phyloP scores from a whole-genome alignment of 164 flowering plant species.

The Hamamelis virginiana region DNA sequence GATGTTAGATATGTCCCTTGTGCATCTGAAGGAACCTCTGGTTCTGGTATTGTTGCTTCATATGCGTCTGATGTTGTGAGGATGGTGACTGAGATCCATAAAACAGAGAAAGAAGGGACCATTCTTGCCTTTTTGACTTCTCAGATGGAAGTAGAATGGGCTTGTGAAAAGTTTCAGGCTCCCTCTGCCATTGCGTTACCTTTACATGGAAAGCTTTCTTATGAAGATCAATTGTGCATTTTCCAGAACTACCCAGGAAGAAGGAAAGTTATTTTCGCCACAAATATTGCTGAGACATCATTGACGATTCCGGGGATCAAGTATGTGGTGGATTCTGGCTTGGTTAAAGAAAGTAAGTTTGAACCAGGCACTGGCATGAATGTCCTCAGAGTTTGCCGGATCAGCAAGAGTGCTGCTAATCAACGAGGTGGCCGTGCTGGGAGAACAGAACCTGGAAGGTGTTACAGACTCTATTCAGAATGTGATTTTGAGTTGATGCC shows the following conservation, averaged over 20 bases:
- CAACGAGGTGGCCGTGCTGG: conserved; percentile 99
- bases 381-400: conserved; percentile 69
- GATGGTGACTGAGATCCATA: conserved; percentile 59
- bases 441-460: conserved; percentile 85
- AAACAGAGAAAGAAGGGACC: conserved; percentile 69
- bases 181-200: conserved; percentile 63
- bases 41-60: conserved; percentile 35
- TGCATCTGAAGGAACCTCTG: conserved; percentile 24
- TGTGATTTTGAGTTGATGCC: conserved; percentile 62
- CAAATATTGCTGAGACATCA: conserved; percentile 97
- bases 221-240: conserved; percentile 70
- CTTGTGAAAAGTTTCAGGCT: conserved; percentile 69
- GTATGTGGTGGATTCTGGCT: conserved; percentile 87
- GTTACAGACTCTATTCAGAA: conserved; percentile 78
- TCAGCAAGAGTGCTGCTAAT: conserved; percentile 86
- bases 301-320: conserved; percentile 91
- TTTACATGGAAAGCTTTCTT: conserved; percentile 90
- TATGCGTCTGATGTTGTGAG: conserved; percentile 71
- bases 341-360: conserved; percentile 82
- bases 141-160: conserved; percentile 91
- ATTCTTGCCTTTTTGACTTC: conserved; percentile 95
- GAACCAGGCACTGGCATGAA: conserved; percentile 90
- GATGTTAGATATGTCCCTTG: conserved; percentile 62
- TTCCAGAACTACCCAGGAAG: conserved; percentile 61
- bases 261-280: conserved; percentile 85